Conservation (phyloP, 257 asterid species). For the Solanum chiquidenum region DNA sequence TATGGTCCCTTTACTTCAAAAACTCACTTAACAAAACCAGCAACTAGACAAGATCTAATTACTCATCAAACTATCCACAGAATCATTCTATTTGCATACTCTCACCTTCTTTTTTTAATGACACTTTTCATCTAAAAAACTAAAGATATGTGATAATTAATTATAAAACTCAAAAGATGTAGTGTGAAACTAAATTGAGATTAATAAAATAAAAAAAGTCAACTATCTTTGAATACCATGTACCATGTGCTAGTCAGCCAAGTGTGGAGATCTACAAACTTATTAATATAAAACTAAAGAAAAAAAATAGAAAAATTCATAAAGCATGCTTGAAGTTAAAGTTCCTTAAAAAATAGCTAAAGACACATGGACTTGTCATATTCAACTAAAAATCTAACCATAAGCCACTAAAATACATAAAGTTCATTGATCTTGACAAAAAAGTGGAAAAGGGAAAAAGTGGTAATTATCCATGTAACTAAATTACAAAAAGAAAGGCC, state of each 20-base stretch:
- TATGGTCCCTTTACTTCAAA: slow-evolving; percentile 6
- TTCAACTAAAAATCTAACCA: slow-evolving; percentile 17
- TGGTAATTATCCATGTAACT: slow-evolving; percentile 13
- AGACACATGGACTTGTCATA: slow-evolving; percentile 38
- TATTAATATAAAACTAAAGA: slow-evolving; percentile 13
- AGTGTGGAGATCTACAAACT: slow-evolving; percentile 37
- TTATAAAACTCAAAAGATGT: slow-evolving; percentile 1
- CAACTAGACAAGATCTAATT: slow-evolving; percentile 1
- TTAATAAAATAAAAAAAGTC: slow-evolving; percentile 20
- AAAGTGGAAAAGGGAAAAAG: neutral
- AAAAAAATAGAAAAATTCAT: neutral
- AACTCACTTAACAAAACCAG: slow-evolving; percentile 28
- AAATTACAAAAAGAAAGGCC: slow-evolving; percentile 26
- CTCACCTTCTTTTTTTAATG: neutral
- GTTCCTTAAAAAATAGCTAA: slow-evolving; percentile 35
- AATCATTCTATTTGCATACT: slow-evolving; percentile 11
- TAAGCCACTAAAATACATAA: slow-evolving; percentile 5
- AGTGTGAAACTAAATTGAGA: neutral
- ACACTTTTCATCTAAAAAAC: neutral
- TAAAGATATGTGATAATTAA: neutral
- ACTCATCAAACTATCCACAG: neutral
- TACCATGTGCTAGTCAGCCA: slow-evolving; percentile 49
- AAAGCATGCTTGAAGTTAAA: slow-evolving; percentile 26
- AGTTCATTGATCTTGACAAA: slow-evolving; percentile 10
- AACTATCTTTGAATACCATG: slow-evolving; percentile 43